A percentile compares a stretch with the other conserved stretches of the same genome.
Conservation (phyloP, 306 rosid genomes). For the Citrullus amarus region DNA sequence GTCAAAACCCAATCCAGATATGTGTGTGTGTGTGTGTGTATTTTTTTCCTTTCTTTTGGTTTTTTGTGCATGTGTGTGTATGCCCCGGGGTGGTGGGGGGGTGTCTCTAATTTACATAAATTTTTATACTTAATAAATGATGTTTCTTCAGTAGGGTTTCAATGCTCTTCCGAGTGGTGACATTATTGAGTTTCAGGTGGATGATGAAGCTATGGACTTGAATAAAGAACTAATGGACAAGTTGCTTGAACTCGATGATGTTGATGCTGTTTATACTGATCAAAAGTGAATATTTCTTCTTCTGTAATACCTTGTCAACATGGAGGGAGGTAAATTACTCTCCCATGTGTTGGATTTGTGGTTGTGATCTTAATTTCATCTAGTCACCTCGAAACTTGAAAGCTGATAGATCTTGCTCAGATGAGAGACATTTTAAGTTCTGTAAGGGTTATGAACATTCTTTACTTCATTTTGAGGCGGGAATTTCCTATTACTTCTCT, state of each 20-base stretch:
- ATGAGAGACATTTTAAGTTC: neutral
- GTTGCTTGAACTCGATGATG: conserved; percentile 90
- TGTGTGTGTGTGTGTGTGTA: too few species aligned
- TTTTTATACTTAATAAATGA: neutral
- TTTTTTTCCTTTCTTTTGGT: neutral
- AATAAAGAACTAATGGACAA: conserved; percentile 74
- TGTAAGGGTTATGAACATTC: neutral
- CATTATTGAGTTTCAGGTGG: conserved; percentile 48
- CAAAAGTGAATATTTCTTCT: conserved; percentile 36
- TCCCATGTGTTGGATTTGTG: neutral
- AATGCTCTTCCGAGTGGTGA: neutral
- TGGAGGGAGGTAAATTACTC: neutral
- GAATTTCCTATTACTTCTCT: neutral
- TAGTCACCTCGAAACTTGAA: neutral
- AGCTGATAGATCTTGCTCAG: neutral
- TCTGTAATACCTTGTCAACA: neutral
- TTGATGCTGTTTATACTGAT: conserved; percentile 89
- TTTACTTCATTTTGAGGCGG: neutral
- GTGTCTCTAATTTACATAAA: neutral
- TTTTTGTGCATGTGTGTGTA: neutral
- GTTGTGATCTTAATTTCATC: neutral
- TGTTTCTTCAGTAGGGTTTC: neutral
- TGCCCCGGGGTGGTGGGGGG: too few species aligned
- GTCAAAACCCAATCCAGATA: neutral
- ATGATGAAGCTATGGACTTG: conserved; percentile 84